These are phyloP conservation scores for Pseudogymnoascus sp. DNA, from an alignment of 2,329 filamentous ascomycete species.

Conservation along the genomic window DNA sequence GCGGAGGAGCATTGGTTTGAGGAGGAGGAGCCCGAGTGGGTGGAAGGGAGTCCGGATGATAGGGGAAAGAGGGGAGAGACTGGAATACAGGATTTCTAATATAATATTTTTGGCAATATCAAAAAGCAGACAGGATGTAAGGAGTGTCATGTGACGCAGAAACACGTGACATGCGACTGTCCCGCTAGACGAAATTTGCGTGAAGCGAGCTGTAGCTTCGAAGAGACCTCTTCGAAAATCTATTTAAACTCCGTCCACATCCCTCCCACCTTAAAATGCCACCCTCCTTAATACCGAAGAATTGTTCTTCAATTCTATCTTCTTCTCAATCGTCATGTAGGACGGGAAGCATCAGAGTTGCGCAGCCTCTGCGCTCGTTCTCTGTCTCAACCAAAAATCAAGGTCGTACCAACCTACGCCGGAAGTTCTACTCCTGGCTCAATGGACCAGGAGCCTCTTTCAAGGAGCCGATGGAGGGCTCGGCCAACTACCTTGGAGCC, in stretches of 20 bases:
- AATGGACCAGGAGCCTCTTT: slow-evolving; percentile 21
- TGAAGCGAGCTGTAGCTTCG: slow-evolving; percentile 8
- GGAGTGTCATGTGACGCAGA: background rate
- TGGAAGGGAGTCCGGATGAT: slow-evolving; percentile 12
- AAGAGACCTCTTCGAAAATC: slow-evolving; percentile 5
- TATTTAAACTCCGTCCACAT: slow-evolving; percentile 3
- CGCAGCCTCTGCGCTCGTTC: slow-evolving; percentile 24
- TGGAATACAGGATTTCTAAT: slow-evolving; percentile 30
- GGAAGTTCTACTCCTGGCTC: slow-evolving; percentile 27
- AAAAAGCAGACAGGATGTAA: background rate
- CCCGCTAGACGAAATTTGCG: slow-evolving; percentile 6
- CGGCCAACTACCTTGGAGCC: slow-evolving; percentile 28
- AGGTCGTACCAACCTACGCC: slow-evolving; percentile 24
- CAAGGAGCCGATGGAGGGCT: slow-evolving; percentile 21
- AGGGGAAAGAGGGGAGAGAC: slow-evolving; percentile 25
- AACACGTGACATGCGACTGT: background rate
- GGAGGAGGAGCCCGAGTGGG: slow-evolving; percentile 29
- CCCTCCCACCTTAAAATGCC: background rate
- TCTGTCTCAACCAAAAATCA: slow-evolving; percentile 24
- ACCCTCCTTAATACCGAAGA: slow-evolving; percentile 6
- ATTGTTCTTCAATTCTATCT: slow-evolving; percentile 2
- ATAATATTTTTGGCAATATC: background rate
- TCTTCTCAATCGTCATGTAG: slow-evolving; percentile 4
- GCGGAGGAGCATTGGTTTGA: slow-evolving; percentile 31
- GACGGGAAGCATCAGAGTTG: slow-evolving; percentile 6